These are phyloP conservation scores for Basipetospora chlamydospora DNA, from an alignment of 2,329 filamentous ascomycete species.

Conservation along the genomic window DNA sequence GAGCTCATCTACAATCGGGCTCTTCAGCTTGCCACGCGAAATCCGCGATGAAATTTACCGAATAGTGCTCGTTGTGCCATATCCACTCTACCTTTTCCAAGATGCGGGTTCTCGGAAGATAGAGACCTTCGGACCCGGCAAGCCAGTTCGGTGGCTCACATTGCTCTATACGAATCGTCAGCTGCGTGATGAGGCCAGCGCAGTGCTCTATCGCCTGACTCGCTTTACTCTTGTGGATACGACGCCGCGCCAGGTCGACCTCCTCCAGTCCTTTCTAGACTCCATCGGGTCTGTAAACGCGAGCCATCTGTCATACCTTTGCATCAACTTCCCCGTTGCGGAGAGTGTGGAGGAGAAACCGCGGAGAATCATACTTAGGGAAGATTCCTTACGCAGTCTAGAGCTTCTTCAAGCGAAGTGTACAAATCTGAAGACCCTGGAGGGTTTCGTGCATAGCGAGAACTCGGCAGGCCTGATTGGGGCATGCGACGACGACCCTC, in stretches of 20 bases:
- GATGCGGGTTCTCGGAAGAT: neutral
- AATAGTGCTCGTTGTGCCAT: neutral
- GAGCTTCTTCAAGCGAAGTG: constrained; percentile 6
- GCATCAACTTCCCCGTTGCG: constrained; percentile 7
- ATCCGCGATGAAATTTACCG: neutral
- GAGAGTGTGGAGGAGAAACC: neutral
- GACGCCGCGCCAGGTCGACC: neutral
- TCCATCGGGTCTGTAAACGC: constrained; percentile 7
- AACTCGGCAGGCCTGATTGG: constrained; percentile 5
- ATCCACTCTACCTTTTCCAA: neutral
- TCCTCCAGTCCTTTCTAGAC: constrained; percentile 5
- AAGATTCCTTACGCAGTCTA: neutral
- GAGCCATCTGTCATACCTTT: constrained; percentile 5
- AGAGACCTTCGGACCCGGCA: constrained; percentile 7
- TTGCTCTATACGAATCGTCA: constrained; percentile 7
- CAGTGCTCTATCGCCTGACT: constrained; percentile 5
- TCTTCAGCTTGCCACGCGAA: neutral
- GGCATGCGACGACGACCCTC: constrained; percentile 1
- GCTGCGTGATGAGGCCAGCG: constrained; percentile 6
- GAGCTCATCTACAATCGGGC: neutral
- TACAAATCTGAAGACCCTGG: constrained; percentile 6
- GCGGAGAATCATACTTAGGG: neutral
- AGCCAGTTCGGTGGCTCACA: constrained; percentile 6
- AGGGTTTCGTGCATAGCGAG: constrained; percentile 5
- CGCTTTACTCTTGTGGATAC: neutral